phyloP scores from a whole-genome alignment of 148 eudicot species.

The Vaccinium macrocarpon region DNA sequence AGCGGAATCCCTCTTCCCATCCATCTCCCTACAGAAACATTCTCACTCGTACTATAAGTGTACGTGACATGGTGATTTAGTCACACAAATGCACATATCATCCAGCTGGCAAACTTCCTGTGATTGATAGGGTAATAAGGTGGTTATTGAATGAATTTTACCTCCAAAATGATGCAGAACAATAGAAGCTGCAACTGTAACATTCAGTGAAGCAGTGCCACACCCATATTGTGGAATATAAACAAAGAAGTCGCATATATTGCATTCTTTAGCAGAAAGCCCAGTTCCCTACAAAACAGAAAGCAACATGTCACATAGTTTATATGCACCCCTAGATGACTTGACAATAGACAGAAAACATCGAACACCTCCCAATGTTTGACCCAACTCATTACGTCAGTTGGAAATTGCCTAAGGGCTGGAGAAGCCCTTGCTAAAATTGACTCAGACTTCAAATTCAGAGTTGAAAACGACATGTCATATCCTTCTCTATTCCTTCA shows the following conservation, averaged over 20 bases:
- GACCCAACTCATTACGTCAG: neutral
- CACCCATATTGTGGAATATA: slow-evolving; percentile 98
- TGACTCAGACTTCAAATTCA: neutral
- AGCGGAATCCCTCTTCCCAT: no score
- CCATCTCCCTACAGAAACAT: no score
- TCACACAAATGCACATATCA: neutral
- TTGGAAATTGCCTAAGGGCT: neutral
- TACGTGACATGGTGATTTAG: neutral
- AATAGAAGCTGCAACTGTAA: slow-evolving; percentile 94
- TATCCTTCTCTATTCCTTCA: neutral
- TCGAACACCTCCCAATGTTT: neutral
- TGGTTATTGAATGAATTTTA: slow-evolving; percentile 20
- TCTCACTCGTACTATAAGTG: neutral
- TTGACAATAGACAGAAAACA: neutral
- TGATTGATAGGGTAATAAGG: neutral
- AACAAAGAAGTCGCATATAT: slow-evolving; percentile 91
- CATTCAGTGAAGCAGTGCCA: slow-evolving; percentile 95
- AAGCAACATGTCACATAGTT: neutral
- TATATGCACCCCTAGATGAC: neutral
- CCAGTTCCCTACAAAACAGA: slow-evolving; percentile 69
- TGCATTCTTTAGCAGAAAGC: slow-evolving; percentile 81
- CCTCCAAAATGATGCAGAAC: slow-evolving; percentile 95
- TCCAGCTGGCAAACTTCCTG: neutral
- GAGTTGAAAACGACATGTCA: neutral
- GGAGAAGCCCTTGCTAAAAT: neutral